Conservation (phyloP, 2,329 filamentous ascomycete species). For the Aspergillus puulaauensis region DNA sequence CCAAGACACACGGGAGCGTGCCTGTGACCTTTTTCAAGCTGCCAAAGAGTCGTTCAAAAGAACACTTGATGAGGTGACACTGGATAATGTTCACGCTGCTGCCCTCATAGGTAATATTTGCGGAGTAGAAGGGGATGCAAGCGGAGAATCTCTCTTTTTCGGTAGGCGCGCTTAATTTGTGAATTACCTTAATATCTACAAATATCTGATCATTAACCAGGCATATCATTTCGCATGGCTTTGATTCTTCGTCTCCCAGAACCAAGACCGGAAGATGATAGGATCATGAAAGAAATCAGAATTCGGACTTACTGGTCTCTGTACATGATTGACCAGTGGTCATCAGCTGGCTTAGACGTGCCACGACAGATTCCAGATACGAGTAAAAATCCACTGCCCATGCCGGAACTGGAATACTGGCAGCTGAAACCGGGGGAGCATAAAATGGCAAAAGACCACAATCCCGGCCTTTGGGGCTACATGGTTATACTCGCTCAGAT, state of each 20-base stretch:
- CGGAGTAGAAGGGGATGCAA: not conserved
- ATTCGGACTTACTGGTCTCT: constrained; percentile 1
- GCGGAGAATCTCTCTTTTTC: not conserved
- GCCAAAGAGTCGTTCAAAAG: not conserved
- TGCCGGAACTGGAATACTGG: not conserved
- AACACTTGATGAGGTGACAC: not conserved
- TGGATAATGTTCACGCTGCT: constrained; percentile 1
- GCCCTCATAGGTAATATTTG: not conserved
- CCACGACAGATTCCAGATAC: not conserved
- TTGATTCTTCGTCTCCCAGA: not conserved
- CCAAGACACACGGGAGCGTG: not conserved
- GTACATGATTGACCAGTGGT: constrained; percentile 3
- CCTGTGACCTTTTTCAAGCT: not conserved
- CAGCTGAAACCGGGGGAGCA: not conserved
- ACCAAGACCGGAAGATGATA: not conserved
- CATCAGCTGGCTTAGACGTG: not conserved
- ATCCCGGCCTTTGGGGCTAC: not conserved
- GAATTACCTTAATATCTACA: not conserved
- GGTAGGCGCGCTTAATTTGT: not conserved
- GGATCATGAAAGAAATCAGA: not conserved
- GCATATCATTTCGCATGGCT: not conserved
- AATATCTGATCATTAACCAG: not conserved
- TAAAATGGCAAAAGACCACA: not conserved
- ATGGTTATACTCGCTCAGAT: not conserved
- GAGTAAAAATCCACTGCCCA: not conserved